Conservation (phyloP, 331 rosid genomes). For the Cydonia oblonga region DNA sequence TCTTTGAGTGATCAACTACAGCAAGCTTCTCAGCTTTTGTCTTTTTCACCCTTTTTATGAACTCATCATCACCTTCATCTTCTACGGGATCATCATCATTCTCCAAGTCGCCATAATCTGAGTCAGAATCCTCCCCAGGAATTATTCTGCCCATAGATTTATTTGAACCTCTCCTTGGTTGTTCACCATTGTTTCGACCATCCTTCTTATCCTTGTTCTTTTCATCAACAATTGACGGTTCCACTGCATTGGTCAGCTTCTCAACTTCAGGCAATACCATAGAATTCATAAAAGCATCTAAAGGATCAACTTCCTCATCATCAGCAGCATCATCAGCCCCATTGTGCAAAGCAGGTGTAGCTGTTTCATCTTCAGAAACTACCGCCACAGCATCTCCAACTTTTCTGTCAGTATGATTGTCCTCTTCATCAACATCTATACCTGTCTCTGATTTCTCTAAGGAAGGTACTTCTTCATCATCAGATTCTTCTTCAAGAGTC, state of each 20-base stretch:
- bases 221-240: slow-evolving; percentile 23
- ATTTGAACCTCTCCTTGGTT: slow-evolving; percentile 39
- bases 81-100: slow-evolving; percentile 45
- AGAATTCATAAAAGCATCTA: slow-evolving; percentile 85
- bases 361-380: slow-evolving; percentile 32
- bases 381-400: slow-evolving; percentile 19
- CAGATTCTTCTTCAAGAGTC: slow-evolving; percentile 95
- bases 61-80: slow-evolving; percentile 93
- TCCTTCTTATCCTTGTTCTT: slow-evolving; percentile 39
- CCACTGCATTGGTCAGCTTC: slow-evolving; percentile 42
- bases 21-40: slow-evolving; percentile 93
- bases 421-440: slow-evolving; percentile 48
- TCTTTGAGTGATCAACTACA: slow-evolving; percentile 88
- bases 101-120: slow-evolving; percentile 69
- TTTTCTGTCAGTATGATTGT: slow-evolving; percentile 25
- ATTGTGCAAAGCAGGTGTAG: slow-evolving; percentile 29
- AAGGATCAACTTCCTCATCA: slow-evolving; percentile 67
- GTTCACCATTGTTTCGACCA: slow-evolving; percentile 31
- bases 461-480: slow-evolving; percentile 59
- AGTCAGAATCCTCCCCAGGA: slow-evolving; percentile 93
- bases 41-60: slow-evolving; percentile 93
- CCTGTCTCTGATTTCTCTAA: slow-evolving; percentile 31
- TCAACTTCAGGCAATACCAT: slow-evolving; percentile 83
- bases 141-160: slow-evolving; percentile 79
- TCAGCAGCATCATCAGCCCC: slow-evolving; percentile 25